Conservation (phyloP, 306 rosid species). For the Prinsepia uniflora region DNA sequence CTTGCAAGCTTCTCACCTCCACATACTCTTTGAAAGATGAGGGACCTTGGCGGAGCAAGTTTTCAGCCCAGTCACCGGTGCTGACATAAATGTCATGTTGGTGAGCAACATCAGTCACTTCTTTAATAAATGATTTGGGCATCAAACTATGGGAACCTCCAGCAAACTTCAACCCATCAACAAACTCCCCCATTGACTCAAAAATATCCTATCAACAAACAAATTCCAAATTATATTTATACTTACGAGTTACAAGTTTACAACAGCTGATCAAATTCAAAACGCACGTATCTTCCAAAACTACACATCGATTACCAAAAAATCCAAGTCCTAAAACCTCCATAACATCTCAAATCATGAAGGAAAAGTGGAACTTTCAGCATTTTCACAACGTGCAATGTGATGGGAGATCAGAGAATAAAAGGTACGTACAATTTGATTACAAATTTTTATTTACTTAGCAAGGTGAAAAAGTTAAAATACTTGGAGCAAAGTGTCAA, state of each 20-base stretch:
- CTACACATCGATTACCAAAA: background rate
- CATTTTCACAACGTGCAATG: background rate
- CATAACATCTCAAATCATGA: background rate
- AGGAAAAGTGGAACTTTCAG: background rate
- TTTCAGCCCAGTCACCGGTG: constrained; percentile 93
- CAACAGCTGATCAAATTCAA: background rate
- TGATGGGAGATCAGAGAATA: background rate
- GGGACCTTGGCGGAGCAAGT: constrained; percentile 59
- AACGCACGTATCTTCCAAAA: background rate
- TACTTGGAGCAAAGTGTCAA: background rate
- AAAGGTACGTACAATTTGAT: too few relatives aligned
- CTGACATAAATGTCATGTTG: constrained; percentile 77
- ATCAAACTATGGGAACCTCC: constrained; percentile 84
- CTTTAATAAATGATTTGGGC: constrained; percentile 60
- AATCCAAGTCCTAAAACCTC: background rate
- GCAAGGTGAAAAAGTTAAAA: background rate
- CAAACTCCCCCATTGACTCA: constrained; percentile 71
- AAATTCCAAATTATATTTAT: background rate
- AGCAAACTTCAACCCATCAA: constrained; percentile 80
- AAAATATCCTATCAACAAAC: constrained; percentile 57
- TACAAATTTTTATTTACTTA: background rate
- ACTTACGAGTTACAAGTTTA: background rate
- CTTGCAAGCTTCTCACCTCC: constrained; percentile 46
- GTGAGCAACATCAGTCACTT: constrained; percentile 78
- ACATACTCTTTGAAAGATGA: constrained; percentile 65